Base-by-base conservation (phyloP, 2,329 filamentous ascomycete genomes). In the Sarocladium strictum region DNA sequence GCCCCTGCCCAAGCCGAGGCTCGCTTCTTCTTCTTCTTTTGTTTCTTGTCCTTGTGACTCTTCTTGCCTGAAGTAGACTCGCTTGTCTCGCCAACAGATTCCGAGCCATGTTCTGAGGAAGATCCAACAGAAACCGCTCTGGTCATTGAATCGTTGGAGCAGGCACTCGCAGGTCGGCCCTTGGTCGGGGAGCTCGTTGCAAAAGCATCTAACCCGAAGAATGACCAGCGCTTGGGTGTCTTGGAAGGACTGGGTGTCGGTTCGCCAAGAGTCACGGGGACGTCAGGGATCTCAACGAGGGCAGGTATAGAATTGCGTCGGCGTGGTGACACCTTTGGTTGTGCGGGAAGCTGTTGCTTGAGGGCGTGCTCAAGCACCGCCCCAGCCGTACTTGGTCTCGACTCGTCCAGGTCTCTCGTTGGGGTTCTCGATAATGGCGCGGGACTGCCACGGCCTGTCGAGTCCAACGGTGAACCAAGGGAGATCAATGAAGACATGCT, bases 401-500 rank as follows among this genome's bases (percentile, higher is more conserved):
- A 77, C 51, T 81, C 78, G 1, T 64, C 65, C n/a, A 67, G 66
- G 33, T 72, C 72, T 15, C 69, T 69, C 3, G 75, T 72, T 15
- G 71, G 63, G 49, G 65, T 75, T 19, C 72, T 69, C 2, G 70
- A 68, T 3, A 75, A 56, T 59, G 67, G 54, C 58, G 64, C 57
- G 58, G 67, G 59, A 68, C 58, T 67, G 71, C 69, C 69, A 70
- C 71, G 55, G 72, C 79, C 61, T 56, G 61, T 61, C 21, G 23
- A n/a, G 6, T 53, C 50, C 3, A 19, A 12, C 55, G 71, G 67
- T 6, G 70, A 71, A 29, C 76, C 78, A 12, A 78, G 79, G 11
- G 87, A 89, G 3, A 89, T 75, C 40, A 93, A 76, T 0, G 89
- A 95, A 3, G 88, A 91, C 47, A 94, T 84, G 68, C 89, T 95